Base-by-base conservation (phyloP, 768 basidiomycete species). In the Xanthoconium stramineum region DNA sequence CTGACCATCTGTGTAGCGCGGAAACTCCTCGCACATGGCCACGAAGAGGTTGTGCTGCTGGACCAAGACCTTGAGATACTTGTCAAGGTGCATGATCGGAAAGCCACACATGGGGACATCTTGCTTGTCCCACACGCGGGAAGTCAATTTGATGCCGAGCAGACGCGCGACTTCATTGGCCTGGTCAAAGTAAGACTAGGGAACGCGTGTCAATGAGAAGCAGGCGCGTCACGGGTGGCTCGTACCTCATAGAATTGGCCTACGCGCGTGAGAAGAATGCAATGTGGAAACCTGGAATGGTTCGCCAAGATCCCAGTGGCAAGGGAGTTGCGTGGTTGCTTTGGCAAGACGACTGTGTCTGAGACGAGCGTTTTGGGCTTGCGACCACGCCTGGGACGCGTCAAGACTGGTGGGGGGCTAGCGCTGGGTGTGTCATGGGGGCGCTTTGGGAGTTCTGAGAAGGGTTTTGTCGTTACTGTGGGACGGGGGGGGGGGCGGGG, bases 191-290 rank as follows among this genome's bases (percentile, higher is more conserved):
- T 97, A 97, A 0, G 95, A 95, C 94, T 98, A 38, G 52, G 13
- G 0, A 30, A 19, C 30, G 45, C 50, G 57, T 49, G 65, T 61
- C 35, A 49, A 35, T 38, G 56, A 8, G 52, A 48, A 15, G 5
- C 12, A 20, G 43, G 50, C 49, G 53, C 46, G 44, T 40, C 48
- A 33, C 20, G 7, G 6, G 43, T 52, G 46, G 3, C 8, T 20
- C 75, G 39, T 68, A 92, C 95, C 82, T 98, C 95, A 67, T 96
- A 98, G 70, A 98, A 98, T 64, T 93, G 88, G 14, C 95, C 95
- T 12, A 98, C 94, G 51, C 92, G 83, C 9, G 94, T 98, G 17
- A 98, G 79, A 28, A 98, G 77, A 30, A 97, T 79, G 66, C 94
- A 95, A 63, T 94, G 89, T 20, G 95, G 89, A 66, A 93, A 97